A percentile compares a stretch with the other conserved stretches of the same genome.
Evolutionary conservation across 306 rosid genomes (phyloP).

Genomic region (Ormosia emarginata): DNA sequence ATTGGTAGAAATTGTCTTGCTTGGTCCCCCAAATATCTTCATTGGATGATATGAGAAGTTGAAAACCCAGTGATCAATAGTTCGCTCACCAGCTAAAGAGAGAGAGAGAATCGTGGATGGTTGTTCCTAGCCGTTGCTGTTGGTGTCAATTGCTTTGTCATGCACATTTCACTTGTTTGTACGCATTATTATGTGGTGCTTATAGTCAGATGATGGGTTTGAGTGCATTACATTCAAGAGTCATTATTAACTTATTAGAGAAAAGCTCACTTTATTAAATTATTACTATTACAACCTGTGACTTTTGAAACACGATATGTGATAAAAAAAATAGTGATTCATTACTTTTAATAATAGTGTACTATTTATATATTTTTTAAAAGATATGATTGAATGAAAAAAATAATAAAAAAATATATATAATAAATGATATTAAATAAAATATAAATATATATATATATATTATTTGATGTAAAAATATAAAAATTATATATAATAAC

Average conservation of each 20-base stretch:
- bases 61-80: background rate
- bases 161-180: constrained; percentile 3
- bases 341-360: no score
- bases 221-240: background rate
- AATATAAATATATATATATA: no score
- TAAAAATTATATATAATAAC: no score
- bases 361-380: no score
- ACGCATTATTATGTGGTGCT: background rate
- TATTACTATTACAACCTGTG: background rate
- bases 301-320: no score
- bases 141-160: constrained; percentile 10
- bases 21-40: constrained; percentile 3
- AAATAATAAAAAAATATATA: no score
- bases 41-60: background rate
- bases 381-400: no score
- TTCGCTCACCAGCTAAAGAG: background rate
- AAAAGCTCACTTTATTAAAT: background rate
- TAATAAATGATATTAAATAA: no score
- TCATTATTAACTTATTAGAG: background rate
- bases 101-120: background rate
- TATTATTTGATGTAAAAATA: no score
- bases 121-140: constrained; percentile 16
- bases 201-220: background rate
- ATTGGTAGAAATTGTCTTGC: background rate
- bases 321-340: no score